phyloP scores from a whole-genome alignment of 1,139 yeast genomes.

The Pichia sp. region DNA sequence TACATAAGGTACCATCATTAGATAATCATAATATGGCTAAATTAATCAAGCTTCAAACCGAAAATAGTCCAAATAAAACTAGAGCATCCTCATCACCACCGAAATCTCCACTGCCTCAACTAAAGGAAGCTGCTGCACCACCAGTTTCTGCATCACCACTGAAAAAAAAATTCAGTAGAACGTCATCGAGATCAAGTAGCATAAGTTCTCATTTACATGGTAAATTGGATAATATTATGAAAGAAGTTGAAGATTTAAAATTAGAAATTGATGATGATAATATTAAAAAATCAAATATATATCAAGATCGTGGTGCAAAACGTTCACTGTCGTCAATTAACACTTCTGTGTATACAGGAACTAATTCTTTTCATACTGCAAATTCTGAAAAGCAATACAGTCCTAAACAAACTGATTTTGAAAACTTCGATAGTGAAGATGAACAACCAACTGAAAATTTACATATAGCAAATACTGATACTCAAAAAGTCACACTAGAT shows the following conservation, averaged over 20 bases:
- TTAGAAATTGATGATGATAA: conserved; percentile 10
- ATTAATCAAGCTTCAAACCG: conserved; percentile 4
- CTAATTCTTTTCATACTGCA: conserved; percentile 29
- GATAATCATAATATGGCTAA: conserved; percentile 8
- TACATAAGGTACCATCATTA: background rate
- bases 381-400: conserved; percentile 7
- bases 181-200: conserved; percentile 6
- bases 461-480: background rate
- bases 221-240: conserved; percentile 28
- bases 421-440: conserved; percentile 15
- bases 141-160: conserved; percentile 7
- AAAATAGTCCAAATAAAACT: conserved; percentile 6
- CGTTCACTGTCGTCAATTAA: conserved; percentile 2
- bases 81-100: conserved; percentile 10
- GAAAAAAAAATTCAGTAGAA: conserved; percentile 1
- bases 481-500: background rate
- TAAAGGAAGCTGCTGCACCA: background rate
- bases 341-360: conserved; percentile 12
- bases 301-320: background rate
- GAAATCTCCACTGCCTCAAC: conserved; percentile 15
- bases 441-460: conserved; percentile 1
- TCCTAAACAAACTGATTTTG: conserved; percentile 2
- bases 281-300: background rate
- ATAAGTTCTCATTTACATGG: conserved; percentile 13
- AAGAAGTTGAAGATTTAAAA: conserved; percentile 26